Base-by-base conservation (phyloP, 2,329 filamentous ascomycete species). In the Calonectria leucothoes region DNA sequence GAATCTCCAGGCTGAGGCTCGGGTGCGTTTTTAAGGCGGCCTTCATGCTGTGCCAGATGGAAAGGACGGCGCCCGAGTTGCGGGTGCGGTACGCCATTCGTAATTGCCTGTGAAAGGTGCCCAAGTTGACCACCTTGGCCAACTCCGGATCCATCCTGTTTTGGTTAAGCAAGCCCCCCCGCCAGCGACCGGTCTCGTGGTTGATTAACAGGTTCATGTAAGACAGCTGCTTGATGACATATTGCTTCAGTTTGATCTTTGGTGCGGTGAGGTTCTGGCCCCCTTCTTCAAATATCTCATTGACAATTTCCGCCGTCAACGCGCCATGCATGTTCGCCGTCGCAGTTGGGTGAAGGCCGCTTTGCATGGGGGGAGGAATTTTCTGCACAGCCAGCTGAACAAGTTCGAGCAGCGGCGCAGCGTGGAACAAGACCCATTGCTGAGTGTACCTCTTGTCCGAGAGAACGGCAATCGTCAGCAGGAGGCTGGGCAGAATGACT, bases 41-140 rank as follows among this genome's bases (percentile, higher is more conserved):
- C 39, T 75, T 78, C 57, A 87, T 75, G 23, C 83, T 80, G 37
- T 82, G 63, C 85, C 85, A 86, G 55, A 85, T 75, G 29, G 78
- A 76, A 11, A 77, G 73, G 42, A 84, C 71, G 23, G 80, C 82
- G 10, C 76, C 80, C 6, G 61, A 74, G 57, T 85, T 82, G 49
- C 82, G 81, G 2, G 79, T 63, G 14, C 65, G 72, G 51, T 84
- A 82, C 6, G 84, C 83, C 11, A 55, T 39, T 29, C 78, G 81
- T 10, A 84, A 73, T 69, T 83, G 80, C 65, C 71, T 77, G 74
- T 84, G 80, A 29, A 83, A 79, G 6, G 55, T 70, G 5, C 69
- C 48, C n/a, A 80, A 66, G 25, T 35, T 67, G 25, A 74, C 39
- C 14, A 23, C 63, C 25, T 35, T 74, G 20, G 69, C 51, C 35